phyloP scores from a whole-genome alignment of 2,329 filamentous ascomycete genomes.

The Scopulariopsis brevicaulis region DNA sequence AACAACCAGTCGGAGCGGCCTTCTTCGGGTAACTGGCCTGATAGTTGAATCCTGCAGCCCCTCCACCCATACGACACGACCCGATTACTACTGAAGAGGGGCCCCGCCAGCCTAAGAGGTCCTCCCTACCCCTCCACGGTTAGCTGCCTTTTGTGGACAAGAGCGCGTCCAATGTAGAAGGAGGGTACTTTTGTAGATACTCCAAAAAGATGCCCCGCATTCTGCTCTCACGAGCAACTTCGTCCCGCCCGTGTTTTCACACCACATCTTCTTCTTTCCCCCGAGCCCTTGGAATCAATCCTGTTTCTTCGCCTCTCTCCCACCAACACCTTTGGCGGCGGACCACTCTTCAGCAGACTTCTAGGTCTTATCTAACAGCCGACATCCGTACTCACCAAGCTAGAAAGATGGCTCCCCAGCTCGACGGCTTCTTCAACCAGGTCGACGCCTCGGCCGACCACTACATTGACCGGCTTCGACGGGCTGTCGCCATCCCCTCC shows the following conservation, averaged over 20 bases:
- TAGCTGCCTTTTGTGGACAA: not conserved
- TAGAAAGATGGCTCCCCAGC: conserved; percentile 76
- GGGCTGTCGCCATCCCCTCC: conserved; percentile 93
- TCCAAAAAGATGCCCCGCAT: conserved; percentile 5
- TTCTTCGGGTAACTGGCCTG: not conserved
- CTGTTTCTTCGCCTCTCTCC: not conserved
- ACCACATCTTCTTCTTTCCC: conserved; percentile 4
- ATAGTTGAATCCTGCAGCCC: not conserved
- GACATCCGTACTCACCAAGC: conserved; percentile 46
- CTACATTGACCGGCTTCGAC: conserved; percentile 82
- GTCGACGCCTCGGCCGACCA: conserved; percentile 67
- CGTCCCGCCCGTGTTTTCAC: conserved; percentile 5
- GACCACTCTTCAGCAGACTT: not conserved
- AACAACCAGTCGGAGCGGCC: not conserved
- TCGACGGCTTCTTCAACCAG: conserved; percentile 88
- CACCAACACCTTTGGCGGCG: conserved; percentile 6
- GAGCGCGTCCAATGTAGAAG: not conserved
- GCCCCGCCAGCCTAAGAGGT: not conserved
- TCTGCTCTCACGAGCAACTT: not conserved
- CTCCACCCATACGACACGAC: not conserved
- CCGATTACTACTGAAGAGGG: not conserved
- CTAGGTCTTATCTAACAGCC: conserved; percentile 37
- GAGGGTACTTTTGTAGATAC: conserved; percentile 4
- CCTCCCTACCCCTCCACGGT: not conserved
- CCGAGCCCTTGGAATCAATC: not conserved